Conservation (phyloP, 2,329 filamentous ascomycete species). For the Talaromyces sp. region DNA sequence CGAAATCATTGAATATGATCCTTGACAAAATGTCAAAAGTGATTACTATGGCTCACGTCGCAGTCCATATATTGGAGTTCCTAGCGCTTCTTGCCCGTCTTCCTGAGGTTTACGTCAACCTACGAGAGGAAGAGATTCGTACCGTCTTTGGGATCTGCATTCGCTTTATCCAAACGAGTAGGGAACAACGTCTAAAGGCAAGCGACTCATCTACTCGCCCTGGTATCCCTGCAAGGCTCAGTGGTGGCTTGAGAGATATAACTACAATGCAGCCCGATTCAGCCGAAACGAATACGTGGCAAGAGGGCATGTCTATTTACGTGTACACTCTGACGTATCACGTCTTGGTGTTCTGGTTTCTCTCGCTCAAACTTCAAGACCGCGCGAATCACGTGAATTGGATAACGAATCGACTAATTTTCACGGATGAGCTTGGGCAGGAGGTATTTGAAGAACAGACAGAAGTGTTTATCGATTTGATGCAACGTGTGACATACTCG, state of each 20-base stretch:
- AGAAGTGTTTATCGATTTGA: constrained; percentile 87
- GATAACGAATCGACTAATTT: constrained; percentile 79
- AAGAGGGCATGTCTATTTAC: constrained; percentile 83
- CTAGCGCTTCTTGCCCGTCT: constrained; percentile 82
- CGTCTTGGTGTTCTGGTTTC: constrained; percentile 94
- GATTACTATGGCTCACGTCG: constrained; percentile 86
- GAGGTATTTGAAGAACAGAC: constrained; percentile 85
- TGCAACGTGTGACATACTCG: constrained; percentile 81
- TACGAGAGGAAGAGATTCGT: constrained; percentile 85
- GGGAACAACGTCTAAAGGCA: constrained; percentile 50
- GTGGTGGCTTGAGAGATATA: constrained; percentile 43
- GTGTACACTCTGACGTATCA: constrained; percentile 92
- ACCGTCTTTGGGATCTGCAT: constrained; percentile 95
- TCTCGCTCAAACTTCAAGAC: constrained; percentile 79
- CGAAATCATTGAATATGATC: constrained; percentile 77
- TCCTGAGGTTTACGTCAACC: constrained; percentile 78
- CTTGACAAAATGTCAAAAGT: constrained; percentile 92
- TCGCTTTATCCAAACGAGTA: constrained; percentile 82
- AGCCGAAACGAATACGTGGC: constrained; percentile 36
- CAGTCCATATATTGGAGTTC: constrained; percentile 93
- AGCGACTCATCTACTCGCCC: constrained; percentile 31
- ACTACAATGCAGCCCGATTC: constrained; percentile 25
- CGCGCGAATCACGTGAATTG: constrained; percentile 78
- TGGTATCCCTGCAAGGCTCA: constrained; percentile 36
- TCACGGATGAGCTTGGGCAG: constrained; percentile 68